These are phyloP conservation scores for Pseudopithomyces chartarum DNA, from an alignment of 2,329 filamentous ascomycete species.

Conservation along the genomic window DNA sequence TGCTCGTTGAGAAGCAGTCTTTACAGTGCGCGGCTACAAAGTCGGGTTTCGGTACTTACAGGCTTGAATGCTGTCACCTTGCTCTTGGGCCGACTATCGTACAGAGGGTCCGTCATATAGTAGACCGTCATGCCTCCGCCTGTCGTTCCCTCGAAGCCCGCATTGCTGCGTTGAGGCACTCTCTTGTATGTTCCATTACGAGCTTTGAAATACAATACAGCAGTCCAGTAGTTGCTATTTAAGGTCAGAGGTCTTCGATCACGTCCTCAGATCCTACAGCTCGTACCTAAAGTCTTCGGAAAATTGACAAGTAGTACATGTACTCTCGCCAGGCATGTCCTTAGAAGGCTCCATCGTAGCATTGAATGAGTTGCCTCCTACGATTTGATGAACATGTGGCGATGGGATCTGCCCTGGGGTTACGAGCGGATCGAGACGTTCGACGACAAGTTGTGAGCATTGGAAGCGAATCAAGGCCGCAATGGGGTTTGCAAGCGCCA, in stretches of 20 bases:
- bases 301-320: slow-evolving; percentile 26
- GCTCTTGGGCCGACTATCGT: slow-evolving; percentile 18
- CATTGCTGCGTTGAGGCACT: slow-evolving; percentile 44
- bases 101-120: slow-evolving; percentile 23
- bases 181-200: slow-evolving; percentile 45
- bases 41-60: slow-evolving; percentile 7
- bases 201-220: slow-evolving; percentile 32
- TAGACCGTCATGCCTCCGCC: slow-evolving; percentile 25
- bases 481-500: slow-evolving; percentile 12
- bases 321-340: slow-evolving; percentile 24
- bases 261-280: neutral
- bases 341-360: slow-evolving; percentile 17
- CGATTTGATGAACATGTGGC: slow-evolving; percentile 23
- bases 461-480: slow-evolving; percentile 26
- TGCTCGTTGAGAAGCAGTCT: neutral
- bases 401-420: slow-evolving; percentile 25
- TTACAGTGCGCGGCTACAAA: neutral
- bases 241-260: neutral
- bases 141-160: slow-evolving; percentile 13
- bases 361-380: slow-evolving; percentile 31
- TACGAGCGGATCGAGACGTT: slow-evolving; percentile 32
- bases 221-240: slow-evolving; percentile 33
- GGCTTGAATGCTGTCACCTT: slow-evolving; percentile 23
- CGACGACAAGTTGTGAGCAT: slow-evolving; percentile 32
- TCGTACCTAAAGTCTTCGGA: slow-evolving; percentile 17